Conservation (phyloP, 805 yeast genomes). For the Nakazawaea wickerhamii region DNA sequence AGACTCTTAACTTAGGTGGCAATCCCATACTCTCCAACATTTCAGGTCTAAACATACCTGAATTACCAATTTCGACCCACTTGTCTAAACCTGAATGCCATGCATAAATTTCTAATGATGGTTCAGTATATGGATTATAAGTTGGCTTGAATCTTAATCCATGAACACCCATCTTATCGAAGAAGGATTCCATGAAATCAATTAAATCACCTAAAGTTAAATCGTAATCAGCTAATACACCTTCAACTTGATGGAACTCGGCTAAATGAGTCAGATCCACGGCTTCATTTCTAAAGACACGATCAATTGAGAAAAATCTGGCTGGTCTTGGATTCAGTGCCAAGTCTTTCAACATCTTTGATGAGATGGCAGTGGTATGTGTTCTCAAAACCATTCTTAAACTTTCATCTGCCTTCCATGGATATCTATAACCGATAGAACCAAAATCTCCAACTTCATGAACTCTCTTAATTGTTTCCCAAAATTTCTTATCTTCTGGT, state of each 20-base stretch:
- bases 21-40: conserved; percentile 98
- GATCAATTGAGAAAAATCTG: conserved; percentile 90
- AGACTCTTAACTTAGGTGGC: conserved; percentile 87
- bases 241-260: conserved; percentile 99
- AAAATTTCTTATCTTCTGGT: conserved; percentile 77
- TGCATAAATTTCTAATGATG: conserved; percentile 94
- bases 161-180: conserved; percentile 94
- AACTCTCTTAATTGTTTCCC: conserved; percentile 72
- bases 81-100: conserved; percentile 91
- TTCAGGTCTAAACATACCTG: conserved; percentile 99
- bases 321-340: conserved; percentile 87
- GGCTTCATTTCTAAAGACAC: conserved; percentile 99
- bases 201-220: conserved; percentile 93
- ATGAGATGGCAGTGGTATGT: conserved; percentile 93
- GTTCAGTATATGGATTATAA: conserved; percentile 98
- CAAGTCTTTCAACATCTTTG: conserved; percentile 78
- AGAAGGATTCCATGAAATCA: conserved; percentile 97
- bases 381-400: conserved; percentile 91
- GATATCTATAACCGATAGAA: conserved; percentile 96
- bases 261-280: conserved; percentile 99
- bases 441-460: conserved; percentile 91
- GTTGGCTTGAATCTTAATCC: conserved; percentile 97
- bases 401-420: conserved; percentile 92
- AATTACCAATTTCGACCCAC: conserved; percentile 99
- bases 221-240: conserved; percentile 95